Evolutionary conservation across 106 monocot species (phyloP), one percentile per base, ranked within the genome.

Genomic region (Dioscorea zingiberensis): DNA sequence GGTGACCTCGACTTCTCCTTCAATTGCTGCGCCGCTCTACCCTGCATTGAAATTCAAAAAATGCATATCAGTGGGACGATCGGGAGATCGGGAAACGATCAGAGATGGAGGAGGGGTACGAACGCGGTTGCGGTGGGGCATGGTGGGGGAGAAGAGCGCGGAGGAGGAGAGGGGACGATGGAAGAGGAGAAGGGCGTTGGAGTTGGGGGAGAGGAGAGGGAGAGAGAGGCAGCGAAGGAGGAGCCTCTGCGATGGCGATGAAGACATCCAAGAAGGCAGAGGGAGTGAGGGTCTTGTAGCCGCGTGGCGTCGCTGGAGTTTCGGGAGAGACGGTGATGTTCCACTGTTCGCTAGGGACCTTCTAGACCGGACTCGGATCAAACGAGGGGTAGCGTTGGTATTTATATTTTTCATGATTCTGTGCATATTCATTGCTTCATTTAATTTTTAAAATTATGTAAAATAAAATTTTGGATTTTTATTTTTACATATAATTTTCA

Each of bases 41-140:
- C 69, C 78, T 79, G 49, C 15, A 22, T 22, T 6, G 30, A 74
- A 54, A 49, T 56, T 30, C 11, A 27, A 59, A 13, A 68, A 62
- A 28, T 13, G 21, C 13, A 19, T 25, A 24, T 30, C 24, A 69
- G 17, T 12, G 24, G 21, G 30, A 48, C 16, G 19, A 74, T 27
- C n/a, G 13, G 45, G 29, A 3, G 4, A 38, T 26, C 25, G 8
- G 26, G 24, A 22, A 30, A n/a, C 27, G 5, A 25, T 16, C 27
- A 4, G 48, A 3, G 49, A 26, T 7, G 29, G 7, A 54, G n/a
- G 14, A n/a, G 13, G 14, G 54, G 38, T 13, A 45, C 21, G 15
- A 25, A 28, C 48, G 28, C 27, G 28, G 49, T 21, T 6, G 49
- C 17, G 3, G 38, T 44, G 17, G 5, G 49, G 19, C 48, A 60